These are phyloP conservation scores for Boletus rufocinnamomeus DNA, from an alignment of 768 basidiomycete species.

Conservation along the genomic window DNA sequence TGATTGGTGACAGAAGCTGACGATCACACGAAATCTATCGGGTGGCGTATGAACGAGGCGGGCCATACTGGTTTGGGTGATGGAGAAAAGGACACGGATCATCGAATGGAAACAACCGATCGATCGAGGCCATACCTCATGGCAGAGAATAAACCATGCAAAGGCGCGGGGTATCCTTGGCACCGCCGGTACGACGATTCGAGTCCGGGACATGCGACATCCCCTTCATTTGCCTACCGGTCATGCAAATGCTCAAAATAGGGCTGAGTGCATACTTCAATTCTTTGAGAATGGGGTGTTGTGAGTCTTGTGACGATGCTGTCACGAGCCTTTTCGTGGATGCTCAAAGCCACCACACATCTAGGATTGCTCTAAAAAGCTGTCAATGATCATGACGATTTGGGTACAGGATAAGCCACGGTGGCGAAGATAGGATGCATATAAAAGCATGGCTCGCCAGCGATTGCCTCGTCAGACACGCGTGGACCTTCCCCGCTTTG, in stretches of 20 bases:
- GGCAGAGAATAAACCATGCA: background rate
- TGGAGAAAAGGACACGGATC: background rate
- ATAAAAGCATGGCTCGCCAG: background rate
- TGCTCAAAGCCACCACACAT: too few species aligned
- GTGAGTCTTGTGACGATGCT: too few species aligned
- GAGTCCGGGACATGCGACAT: background rate
- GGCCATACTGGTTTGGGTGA: background rate
- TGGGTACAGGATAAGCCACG: background rate
- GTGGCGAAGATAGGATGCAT: background rate
- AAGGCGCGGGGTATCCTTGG: background rate
- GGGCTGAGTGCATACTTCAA: too few species aligned
- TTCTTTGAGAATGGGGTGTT: too few species aligned
- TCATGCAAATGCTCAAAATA: too few species aligned
- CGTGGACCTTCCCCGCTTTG: too few species aligned
- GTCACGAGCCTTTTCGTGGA: too few species aligned
- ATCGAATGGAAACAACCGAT: background rate
- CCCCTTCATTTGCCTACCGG: background rate
- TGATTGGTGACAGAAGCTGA: too few species aligned
- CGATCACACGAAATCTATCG: too few species aligned
- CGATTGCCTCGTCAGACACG: background rate
- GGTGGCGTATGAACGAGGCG: too few species aligned
- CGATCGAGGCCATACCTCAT: background rate
- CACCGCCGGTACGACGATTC: background rate
- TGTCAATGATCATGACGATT: background rate
- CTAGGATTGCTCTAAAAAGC: background rate